phyloP scores from a whole-genome alignment of 83 land plant species.

The Picea mariana region DNA sequence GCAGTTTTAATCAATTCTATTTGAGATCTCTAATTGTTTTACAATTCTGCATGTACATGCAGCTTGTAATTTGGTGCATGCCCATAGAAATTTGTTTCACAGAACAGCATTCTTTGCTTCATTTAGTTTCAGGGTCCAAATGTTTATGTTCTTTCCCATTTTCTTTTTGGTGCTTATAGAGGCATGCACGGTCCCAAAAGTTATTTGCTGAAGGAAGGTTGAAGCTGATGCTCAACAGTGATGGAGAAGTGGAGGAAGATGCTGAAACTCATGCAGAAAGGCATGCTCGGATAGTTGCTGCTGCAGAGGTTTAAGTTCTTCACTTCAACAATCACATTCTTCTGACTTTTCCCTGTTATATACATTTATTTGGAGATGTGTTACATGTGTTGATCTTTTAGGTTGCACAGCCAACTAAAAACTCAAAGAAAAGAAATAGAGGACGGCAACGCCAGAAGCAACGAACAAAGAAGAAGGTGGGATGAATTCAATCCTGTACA shows the following conservation, averaged over 20 bases:
- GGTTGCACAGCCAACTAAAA: background rate
- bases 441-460: constrained; percentile 10
- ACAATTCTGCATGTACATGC: background rate
- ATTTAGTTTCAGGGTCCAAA: too few species aligned
- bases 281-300: constrained; percentile 47
- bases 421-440: background rate
- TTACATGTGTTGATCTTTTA: background rate
- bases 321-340: background rate
- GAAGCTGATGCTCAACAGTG: constrained; percentile 78
- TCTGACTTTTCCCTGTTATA: background rate
- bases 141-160: background rate
- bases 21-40: background rate
- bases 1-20: background rate
- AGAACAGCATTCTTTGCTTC: too few species aligned
- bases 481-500: background rate
- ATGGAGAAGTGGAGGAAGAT: constrained; percentile 83
- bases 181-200: constrained; percentile 82
- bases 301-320: constrained; percentile 10
- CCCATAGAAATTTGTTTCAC: background rate
- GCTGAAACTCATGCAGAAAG: constrained; percentile 80
- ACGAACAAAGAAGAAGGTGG: background rate
- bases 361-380: background rate
- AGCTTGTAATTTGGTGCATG: background rate
- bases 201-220: constrained; percentile 69
- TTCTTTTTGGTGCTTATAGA: constrained; percentile 35